Evolutionary conservation across 345 rosid genomes (phyloP).

Genomic region (Bruguiera sexangula): DNA sequence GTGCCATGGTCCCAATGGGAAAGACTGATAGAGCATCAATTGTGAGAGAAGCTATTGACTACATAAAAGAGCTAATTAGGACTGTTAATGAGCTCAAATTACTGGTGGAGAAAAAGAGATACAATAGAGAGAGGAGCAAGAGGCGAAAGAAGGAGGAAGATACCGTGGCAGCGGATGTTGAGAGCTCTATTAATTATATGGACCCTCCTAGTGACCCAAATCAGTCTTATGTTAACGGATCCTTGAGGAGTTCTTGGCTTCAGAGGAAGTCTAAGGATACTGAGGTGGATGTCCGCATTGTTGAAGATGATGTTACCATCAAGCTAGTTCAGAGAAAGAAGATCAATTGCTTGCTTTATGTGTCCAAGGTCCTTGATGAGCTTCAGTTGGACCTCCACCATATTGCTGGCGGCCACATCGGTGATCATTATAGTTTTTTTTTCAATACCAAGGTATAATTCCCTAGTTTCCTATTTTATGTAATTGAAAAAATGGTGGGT

Average conservation of each 20-base stretch:
- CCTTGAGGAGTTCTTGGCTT: constrained; percentile 80
- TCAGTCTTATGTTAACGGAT: constrained; percentile 39
- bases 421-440: constrained; percentile 73
- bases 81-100: constrained; percentile 69
- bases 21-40: constrained; percentile 82
- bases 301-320: constrained; percentile 84
- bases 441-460: constrained; percentile 73
- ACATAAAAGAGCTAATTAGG: constrained; percentile 68
- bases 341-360: constrained; percentile 70
- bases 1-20: background rate
- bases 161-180: constrained; percentile 34
- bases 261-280: constrained; percentile 84
- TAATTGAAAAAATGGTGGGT: background rate
- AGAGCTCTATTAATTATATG: constrained; percentile 27
- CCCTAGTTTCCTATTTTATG: background rate
- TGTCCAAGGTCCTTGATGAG: constrained; percentile 70
- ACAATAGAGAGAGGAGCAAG: constrained; percentile 52
- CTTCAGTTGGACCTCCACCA: constrained; percentile 83
- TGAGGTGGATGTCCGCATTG: constrained; percentile 79
- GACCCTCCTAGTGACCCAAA: constrained; percentile 45
- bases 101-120: constrained; percentile 70
- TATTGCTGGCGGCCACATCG: constrained; percentile 84
- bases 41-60: constrained; percentile 74
- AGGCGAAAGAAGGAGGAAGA: constrained; percentile 43
- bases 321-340: constrained; percentile 79